phyloP scores from a whole-genome alignment of 2,329 filamentous ascomycete genomes.

The Celoporthe dispersa region DNA sequence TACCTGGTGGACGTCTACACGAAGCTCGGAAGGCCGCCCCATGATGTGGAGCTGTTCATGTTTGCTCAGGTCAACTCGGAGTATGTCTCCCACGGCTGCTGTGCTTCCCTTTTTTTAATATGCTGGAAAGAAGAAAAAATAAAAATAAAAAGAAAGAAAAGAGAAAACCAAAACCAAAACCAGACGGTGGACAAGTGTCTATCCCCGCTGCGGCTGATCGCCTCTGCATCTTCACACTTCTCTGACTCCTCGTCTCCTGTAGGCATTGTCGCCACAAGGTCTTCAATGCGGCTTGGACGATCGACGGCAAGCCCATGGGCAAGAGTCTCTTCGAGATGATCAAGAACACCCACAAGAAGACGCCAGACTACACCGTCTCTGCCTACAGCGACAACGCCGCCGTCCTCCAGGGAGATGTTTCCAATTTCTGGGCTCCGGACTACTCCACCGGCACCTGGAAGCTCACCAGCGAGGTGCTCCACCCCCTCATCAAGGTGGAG shows the following conservation, averaged over 20 bases:
- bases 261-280: constrained; percentile 62
- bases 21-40: constrained; percentile 67
- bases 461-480: constrained; percentile 81
- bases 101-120: constrained; percentile 11
- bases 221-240: constrained; percentile 78
- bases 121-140: too few relatives aligned
- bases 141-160: background rate
- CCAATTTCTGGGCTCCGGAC: constrained; percentile 85
- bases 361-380: constrained; percentile 82
- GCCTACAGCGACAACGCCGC: constrained; percentile 98
- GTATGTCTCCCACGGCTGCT: constrained; percentile 52
- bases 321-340: constrained; percentile 95
- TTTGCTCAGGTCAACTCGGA: constrained; percentile 99
- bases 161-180: background rate
- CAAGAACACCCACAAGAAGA: constrained; percentile 86
- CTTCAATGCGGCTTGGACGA: constrained; percentile 96
- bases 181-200: constrained; percentile 26
- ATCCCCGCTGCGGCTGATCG: constrained; percentile 3
- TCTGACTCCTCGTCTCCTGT: constrained; percentile 63
- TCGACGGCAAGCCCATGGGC: constrained; percentile 81
- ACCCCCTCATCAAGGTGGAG: constrained; percentile 92
- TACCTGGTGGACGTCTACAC: constrained; percentile 89
- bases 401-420: constrained; percentile 76
- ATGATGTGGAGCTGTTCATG: constrained; percentile 98
- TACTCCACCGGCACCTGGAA: constrained; percentile 86